phyloP scores from a whole-genome alignment of 352 stramenopile species.

The Phytophthora sojae region DNA sequence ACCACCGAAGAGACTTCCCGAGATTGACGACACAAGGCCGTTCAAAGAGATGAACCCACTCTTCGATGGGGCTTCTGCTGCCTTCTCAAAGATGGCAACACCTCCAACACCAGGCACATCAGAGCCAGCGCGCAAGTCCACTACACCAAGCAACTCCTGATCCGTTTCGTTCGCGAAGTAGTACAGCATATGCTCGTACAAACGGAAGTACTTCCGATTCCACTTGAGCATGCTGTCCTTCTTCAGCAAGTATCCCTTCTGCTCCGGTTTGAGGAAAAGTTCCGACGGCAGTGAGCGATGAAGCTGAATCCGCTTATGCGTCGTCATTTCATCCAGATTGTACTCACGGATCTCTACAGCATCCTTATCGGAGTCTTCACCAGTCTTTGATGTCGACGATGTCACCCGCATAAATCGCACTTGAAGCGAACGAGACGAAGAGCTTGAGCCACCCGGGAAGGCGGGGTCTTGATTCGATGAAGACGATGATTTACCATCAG shows the following conservation, averaged over 20 bases:
- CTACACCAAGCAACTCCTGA: conserved; percentile 84
- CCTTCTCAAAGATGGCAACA: conserved; percentile 88
- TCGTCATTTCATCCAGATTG: conserved; percentile 88
- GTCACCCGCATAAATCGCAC: conserved; percentile 91
- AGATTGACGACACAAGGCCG: conserved; percentile 83
- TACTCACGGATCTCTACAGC: conserved; percentile 89
- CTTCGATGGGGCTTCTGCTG: conserved; percentile 54
- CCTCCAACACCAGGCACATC: conserved; percentile 76
- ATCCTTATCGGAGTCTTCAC: conserved; percentile 73
- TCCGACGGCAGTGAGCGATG: conserved; percentile 83
- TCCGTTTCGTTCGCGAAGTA: conserved; percentile 89
- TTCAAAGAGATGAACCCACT: conserved; percentile 84
- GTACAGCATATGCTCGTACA: conserved; percentile 91
- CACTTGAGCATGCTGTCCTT: conserved; percentile 92
- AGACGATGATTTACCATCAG: conserved; percentile 61
- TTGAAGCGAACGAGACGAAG: conserved; percentile 73
- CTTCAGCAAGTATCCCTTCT: conserved; percentile 85
- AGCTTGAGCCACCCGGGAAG: conserved; percentile 64
- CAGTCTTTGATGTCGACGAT: conserved; percentile 64
- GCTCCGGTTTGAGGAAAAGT: conserved; percentile 79
- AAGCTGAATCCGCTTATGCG: conserved; percentile 81
- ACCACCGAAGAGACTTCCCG: conserved; percentile 74
- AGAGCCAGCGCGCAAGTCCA: conserved; percentile 76
- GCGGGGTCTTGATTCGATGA: conserved; percentile 72
- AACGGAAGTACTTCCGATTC: conserved; percentile 90